Evolutionary conservation across 2,329 filamentous ascomycete genomes (phyloP).

Genomic region (Talaromyces sp.): DNA sequence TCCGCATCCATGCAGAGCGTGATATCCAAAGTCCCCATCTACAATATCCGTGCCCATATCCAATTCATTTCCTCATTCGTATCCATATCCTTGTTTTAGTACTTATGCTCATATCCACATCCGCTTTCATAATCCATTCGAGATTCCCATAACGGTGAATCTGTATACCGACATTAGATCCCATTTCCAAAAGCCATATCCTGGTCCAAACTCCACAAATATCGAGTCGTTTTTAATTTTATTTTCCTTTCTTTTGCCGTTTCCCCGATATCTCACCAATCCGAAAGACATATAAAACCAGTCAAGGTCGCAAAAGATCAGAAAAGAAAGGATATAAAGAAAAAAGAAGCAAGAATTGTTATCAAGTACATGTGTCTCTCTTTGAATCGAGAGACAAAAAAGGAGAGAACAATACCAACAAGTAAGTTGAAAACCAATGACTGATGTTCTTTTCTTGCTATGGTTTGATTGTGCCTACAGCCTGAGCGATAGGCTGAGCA

Average conservation of each 20-base stretch:
- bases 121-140: not conserved
- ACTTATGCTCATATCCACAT: not conserved
- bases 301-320: not conserved
- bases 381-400: not conserved
- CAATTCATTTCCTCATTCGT: not conserved
- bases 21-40: not conserved
- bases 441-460: not conserved
- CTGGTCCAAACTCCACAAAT: constrained; percentile 1
- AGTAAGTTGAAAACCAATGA: not conserved
- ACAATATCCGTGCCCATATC: not conserved
- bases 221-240: not conserved
- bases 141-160: not conserved
- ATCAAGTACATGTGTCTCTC: not conserved
- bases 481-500: not conserved
- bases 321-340: not conserved
- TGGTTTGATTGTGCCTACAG: constrained; percentile 1
- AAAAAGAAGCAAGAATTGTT: not conserved
- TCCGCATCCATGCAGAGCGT: not conserved
- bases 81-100: not conserved
- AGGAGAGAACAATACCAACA: not conserved
- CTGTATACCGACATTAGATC: not conserved
- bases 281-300: not conserved
- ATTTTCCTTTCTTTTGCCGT: not conserved
- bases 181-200: not conserved
- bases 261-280: not conserved